Percentiles rank a stretch among this genome's conserved stretches.
Conservation (phyloP, 176 grass and related monocot species). For the Raddia distichophylla region DNA sequence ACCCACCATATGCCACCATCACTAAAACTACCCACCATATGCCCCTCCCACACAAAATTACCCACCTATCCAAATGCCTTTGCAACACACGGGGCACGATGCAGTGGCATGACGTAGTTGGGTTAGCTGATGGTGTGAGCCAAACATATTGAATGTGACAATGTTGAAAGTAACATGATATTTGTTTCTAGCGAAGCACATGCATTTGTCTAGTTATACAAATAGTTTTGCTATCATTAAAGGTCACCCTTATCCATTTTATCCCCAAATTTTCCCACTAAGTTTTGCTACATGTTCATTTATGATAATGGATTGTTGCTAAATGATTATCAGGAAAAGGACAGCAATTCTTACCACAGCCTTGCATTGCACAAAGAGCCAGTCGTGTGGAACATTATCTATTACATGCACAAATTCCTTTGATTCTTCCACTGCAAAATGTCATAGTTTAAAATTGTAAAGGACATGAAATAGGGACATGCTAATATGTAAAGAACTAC, state of each 20-base stretch:
- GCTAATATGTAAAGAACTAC: slow-evolving; percentile 13
- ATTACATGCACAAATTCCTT: slow-evolving; percentile 74
- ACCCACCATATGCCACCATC: too few species aligned
- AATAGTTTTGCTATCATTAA: neutral
- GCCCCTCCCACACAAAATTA: too few species aligned
- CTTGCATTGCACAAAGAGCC: slow-evolving; percentile 89
- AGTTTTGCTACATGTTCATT: neutral
- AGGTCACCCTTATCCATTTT: neutral
- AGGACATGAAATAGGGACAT: neutral
- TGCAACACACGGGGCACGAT: too few species aligned
- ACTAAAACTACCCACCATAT: too few species aligned
- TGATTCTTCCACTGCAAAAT: slow-evolving; percentile 58
- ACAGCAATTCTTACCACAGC: slow-evolving; percentile 62
- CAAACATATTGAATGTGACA: too few species aligned
- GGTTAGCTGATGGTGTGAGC: too few species aligned
- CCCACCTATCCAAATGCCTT: too few species aligned
- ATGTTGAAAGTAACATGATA: too few species aligned
- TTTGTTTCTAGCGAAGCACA: too few species aligned
- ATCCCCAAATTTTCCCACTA: slow-evolving; percentile 5
- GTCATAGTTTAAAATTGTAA: slow-evolving; percentile 12
- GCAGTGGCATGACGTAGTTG: too few species aligned
- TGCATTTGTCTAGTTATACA: neutral
- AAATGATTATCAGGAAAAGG: slow-evolving; percentile 3
- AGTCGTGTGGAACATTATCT: slow-evolving; percentile 85
- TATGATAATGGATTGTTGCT: neutral